These are phyloP conservation scores for Trametes cubensis DNA, from an alignment of 768 basidiomycete genomes.

Conservation along the genomic window DNA sequence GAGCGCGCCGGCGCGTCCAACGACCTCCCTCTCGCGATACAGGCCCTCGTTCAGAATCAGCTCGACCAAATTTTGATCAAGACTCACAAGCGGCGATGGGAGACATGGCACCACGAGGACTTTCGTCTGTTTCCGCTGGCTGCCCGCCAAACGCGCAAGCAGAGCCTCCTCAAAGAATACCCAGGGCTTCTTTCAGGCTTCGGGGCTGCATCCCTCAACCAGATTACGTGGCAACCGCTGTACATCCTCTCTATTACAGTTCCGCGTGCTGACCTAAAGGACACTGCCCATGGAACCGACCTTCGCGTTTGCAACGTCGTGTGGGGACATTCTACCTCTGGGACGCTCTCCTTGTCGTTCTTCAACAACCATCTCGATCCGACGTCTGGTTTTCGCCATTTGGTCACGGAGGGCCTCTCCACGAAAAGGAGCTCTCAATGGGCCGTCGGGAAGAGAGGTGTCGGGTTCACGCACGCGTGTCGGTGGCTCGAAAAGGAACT, in stretches of 20 bases:
- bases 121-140: not conserved
- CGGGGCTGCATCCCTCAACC: not conserved
- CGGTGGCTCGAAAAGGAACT: not conserved
- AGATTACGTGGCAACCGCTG: constrained; percentile 1
- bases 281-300: not conserved
- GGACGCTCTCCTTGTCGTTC: not conserved
- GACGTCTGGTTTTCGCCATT: not conserved
- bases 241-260: constrained; percentile 4
- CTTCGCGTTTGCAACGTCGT: not conserved
- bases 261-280: not conserved
- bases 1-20: not conserved
- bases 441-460: not conserved
- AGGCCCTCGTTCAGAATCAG: constrained; percentile 7
- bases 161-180: not conserved
- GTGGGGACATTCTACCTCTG: constrained; percentile 1
- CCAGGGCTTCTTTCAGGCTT: constrained; percentile 5
- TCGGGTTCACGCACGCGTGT: not conserved
- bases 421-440: not conserved
- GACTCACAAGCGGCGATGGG: not conserved
- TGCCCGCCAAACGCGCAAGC: not conserved
- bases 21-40: not conserved
- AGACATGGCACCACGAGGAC: constrained; percentile 11
- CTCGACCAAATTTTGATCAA: constrained; percentile 2
- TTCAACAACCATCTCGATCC: constrained; percentile 3
- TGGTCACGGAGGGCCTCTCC: not conserved